Evolutionary conservation across 1,284 basidiomycete species (phyloP), one percentile per base, ranked within the genome.

Genomic region (Sporisorium exsertum): DNA sequence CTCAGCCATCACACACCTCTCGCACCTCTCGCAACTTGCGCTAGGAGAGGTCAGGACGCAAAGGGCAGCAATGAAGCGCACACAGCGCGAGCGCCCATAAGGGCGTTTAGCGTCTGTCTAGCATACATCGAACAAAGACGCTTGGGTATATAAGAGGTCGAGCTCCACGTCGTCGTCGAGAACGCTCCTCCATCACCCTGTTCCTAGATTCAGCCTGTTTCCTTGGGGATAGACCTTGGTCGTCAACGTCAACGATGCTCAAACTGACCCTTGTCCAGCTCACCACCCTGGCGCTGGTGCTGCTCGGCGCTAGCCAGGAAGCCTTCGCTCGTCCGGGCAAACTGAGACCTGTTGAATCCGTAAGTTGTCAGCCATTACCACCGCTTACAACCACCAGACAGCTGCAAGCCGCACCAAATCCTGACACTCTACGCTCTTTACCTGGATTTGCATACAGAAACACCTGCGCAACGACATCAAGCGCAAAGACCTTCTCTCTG

Each of bases 391-490:
- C 37, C n/a, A n/a, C n/a, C n/a, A n/a, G n/a, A n/a, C n/a, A n/a
- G n/a, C 6, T 10, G 29, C 33, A 7, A 3, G 6, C 3, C n/a
- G 29, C n/a, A 24, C 18, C 33, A 16, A 29, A 29, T 2, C 3
- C 26, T 49, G 26, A 49, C 27, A 29, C 26, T 13, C 22, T n/a
- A n/a, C n/a, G n/a, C n/a, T n/a, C n/a, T n/a, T n/a, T n/a, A n/a
- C n/a, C n/a, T n/a, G n/a, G n/a, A 1, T n/a, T 18, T n/a, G 10
- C 16, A n/a, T 29, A 42, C 46, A 72, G 69, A 68, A 68, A 58
- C 52, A 29, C 20, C 65, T 73, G 0, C 60, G 71, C 32, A 53
- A 68, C 50, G 57, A 58, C 46, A 42, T 73, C 61, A 73, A 66
- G 61, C 61, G 57, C 37, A 58, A 64, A 33, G 64, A 64, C 50